A percentile compares a stretch with the other conserved stretches of the same genome.
Evolutionary conservation across 2,329 filamentous ascomycete species (phyloP).

Genomic region (Hypoxylon sp.): DNA sequence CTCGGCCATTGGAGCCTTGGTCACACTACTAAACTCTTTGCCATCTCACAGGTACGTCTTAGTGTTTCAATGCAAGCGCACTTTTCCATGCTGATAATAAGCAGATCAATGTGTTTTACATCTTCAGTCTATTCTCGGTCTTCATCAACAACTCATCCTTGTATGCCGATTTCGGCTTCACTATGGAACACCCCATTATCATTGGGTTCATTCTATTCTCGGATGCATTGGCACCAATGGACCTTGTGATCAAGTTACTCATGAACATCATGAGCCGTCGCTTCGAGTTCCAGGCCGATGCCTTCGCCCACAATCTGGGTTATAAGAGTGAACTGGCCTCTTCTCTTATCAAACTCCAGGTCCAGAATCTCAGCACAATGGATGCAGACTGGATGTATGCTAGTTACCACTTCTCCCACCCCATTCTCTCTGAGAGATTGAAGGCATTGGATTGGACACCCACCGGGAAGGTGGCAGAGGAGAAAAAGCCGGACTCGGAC

Average conservation of each 20-base stretch:
- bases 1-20: constrained; percentile 97
- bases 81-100: constrained; percentile 52
- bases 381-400: constrained; percentile 99
- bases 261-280: constrained; percentile 96
- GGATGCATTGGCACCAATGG: constrained; percentile 93
- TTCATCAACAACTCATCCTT: constrained; percentile 96
- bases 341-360: constrained; percentile 96
- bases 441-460: constrained; percentile 92
- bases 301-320: constrained; percentile 87
- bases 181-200: constrained; percentile 87
- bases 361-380: constrained; percentile 98
- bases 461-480: constrained; percentile 67
- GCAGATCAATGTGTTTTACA: constrained; percentile 93
- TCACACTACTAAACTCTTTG: constrained; percentile 92
- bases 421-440: constrained; percentile 92
- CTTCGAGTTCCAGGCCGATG: constrained; percentile 97
- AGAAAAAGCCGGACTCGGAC: constrained; percentile 62
- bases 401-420: constrained; percentile 98
- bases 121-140: constrained; percentile 95
- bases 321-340: constrained; percentile 86
- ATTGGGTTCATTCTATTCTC: constrained; percentile 98
- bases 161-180: constrained; percentile 92
- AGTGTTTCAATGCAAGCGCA: not conserved
- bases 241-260: constrained; percentile 92
- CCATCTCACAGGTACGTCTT: constrained; percentile 80